Evolutionary conservation across 2,329 filamentous ascomycete genomes (phyloP).

Genomic region (Monilinia laxa): DNA sequence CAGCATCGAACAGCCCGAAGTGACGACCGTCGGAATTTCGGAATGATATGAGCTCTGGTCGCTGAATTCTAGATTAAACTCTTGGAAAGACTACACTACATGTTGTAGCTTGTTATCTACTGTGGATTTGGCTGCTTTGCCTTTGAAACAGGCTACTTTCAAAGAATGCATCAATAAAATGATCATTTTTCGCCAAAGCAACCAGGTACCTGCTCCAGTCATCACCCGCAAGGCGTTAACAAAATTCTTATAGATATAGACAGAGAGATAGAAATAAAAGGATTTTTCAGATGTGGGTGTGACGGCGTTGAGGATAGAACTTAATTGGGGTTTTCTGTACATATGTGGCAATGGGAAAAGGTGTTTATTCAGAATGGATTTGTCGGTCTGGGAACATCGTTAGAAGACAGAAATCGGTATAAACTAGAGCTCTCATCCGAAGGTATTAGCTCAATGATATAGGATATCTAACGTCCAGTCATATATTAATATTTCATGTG

Average conservation of each 20-base stretch:
- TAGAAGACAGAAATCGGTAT: neutral
- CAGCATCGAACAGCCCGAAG: neutral
- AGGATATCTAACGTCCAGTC: neutral
- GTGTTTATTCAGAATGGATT: neutral
- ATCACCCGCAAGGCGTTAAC: slow-evolving; percentile 12
- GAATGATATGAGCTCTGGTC: neutral
- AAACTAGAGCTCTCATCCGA: neutral
- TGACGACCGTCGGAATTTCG: neutral
- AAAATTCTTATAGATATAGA: slow-evolving; percentile 14
- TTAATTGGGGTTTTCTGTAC: too few species aligned
- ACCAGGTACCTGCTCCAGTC: slow-evolving; percentile 18
- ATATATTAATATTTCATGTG: neutral
- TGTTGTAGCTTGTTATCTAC: neutral
- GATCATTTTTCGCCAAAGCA: neutral
- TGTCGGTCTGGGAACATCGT: neutral
- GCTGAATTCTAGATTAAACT: neutral
- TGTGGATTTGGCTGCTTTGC: slow-evolving; percentile 8
- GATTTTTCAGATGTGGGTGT: neutral
- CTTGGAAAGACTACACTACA: neutral
- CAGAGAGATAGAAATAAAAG: neutral
- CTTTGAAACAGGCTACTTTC: slow-evolving; percentile 12
- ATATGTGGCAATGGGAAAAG: neutral
- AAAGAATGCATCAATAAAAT: neutral
- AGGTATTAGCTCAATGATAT: neutral
- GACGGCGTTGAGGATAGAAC: neutral